Evolutionary conservation across 495 filamentous ascomycete species (phyloP).

Genomic region (Evernia prunastri): DNA sequence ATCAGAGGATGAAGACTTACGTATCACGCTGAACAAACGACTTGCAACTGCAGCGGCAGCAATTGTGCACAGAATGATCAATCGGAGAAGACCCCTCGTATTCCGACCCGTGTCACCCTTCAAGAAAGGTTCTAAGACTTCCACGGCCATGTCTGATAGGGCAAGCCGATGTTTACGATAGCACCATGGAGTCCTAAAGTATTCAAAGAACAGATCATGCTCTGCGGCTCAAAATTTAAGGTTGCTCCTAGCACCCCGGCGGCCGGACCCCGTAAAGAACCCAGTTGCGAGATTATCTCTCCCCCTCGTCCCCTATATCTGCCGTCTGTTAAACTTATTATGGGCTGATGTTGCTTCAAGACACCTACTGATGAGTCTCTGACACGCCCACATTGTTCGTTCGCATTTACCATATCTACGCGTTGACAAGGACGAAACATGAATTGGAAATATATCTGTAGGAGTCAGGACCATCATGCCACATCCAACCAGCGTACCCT

Average conservation of each 20-base stretch:
- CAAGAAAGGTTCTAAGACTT: constrained; percentile 51
- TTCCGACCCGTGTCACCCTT: constrained; percentile 64
- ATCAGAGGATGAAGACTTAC: constrained; percentile 46
- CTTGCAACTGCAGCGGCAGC: constrained; percentile 88
- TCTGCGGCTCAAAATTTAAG: constrained; percentile 18
- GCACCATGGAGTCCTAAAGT: neutral
- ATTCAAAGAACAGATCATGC: constrained; percentile 19
- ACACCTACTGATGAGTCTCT: neutral
- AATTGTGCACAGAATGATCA: constrained; percentile 88
- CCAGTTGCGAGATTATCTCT: neutral
- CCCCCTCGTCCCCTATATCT: too few species aligned
- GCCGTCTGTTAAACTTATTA: too few species aligned
- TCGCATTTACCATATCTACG: neutral
- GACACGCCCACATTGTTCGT: neutral
- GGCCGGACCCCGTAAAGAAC: neutral
- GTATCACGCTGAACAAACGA: constrained; percentile 95
- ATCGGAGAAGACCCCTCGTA: constrained; percentile 77
- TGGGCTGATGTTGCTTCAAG: neutral
- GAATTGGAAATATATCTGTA: neutral
- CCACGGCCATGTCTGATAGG: constrained; percentile 40
- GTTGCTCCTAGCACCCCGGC: constrained; percentile 3
- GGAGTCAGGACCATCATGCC: neutral
- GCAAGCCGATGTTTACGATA: constrained; percentile 1
- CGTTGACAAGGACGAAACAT: neutral
- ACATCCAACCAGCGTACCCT: too few species aligned